Base-by-base conservation (phyloP, 2,329 filamentous ascomycete species). In the Aspergillus ochraceoroseus region DNA sequence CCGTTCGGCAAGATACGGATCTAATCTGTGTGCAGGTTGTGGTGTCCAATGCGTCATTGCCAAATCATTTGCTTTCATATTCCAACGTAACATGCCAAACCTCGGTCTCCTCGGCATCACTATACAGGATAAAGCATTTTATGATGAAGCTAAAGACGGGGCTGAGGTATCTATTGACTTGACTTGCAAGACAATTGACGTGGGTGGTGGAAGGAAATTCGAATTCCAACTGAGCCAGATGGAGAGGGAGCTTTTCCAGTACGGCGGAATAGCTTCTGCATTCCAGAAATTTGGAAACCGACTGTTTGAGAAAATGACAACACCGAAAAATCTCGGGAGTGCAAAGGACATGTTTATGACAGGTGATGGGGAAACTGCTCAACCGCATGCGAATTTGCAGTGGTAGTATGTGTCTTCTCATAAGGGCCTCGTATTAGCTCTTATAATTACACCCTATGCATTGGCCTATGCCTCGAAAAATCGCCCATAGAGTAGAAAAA, bases 11-110 rank as follows among this genome's bases (percentile, higher is more conserved):
- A n/a, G 8, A 7, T 0, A 6, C 25, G 5, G 19, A 12, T 8
- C 7, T 9, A 9, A 22, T 22, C 20, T 5, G 20, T 5, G 20
- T 18, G 2, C 14, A 51, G 53, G 47, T 0, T 41, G 35, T 8
- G 45, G 64, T 1, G 59, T 72, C 1, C 44, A 66, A 46, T 68
- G 63, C 36, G 67, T 73, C 1, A 70, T 73, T 38, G 70, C 68
- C 1, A 52, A 59, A 32, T 68, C 63, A 0, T 73, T 71, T 41
- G 62, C 67, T 0, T 73, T 72, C 51, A 73, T 73, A 42, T 72
- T 68, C 39, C 57, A 57, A 5, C 61, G 68, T 2, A 73, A 74
- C 48, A 64, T 68, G 55, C 66, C 70, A 0, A 70, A 58, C 23
- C 51, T 73, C 0, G 70, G 71, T 0, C 59, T 73, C 0, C 46